Evolutionary conservation across 257 asterid species (phyloP).

Genomic region (Linaria vulgaris): DNA sequence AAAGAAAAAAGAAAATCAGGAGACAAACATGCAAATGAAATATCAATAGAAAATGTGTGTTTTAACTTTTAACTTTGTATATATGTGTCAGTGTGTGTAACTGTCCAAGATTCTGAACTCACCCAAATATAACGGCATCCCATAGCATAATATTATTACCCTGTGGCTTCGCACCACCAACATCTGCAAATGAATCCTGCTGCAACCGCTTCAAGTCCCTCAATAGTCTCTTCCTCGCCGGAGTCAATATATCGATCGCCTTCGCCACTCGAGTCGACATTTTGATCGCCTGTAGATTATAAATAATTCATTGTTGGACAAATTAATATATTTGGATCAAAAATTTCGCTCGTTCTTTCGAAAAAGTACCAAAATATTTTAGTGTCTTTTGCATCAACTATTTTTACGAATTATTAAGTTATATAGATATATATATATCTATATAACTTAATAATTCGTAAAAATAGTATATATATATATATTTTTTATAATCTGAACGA

Average conservation of each 20-base stretch:
- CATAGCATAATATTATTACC: slow-evolving; percentile 80
- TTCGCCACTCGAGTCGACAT: too few relatives aligned
- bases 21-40: slow-evolving; percentile 20
- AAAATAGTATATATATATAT: too few relatives aligned
- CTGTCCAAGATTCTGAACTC: slow-evolving; percentile 21
- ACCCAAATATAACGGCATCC: slow-evolving; percentile 86
- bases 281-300: too few relatives aligned
- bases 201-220: slow-evolving; percentile 83
- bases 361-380: too few relatives aligned
- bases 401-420: too few relatives aligned
- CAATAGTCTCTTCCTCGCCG: slow-evolving; percentile 81
- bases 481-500: too few relatives aligned
- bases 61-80: too few relatives aligned
- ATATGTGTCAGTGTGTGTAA: neutral
- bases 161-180: slow-evolving; percentile 78
- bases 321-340: too few relatives aligned
- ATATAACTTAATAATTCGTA: too few relatives aligned
- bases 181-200: slow-evolving; percentile 82
- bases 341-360: too few relatives aligned
- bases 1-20: neutral
- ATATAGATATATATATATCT: neutral
- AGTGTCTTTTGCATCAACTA: too few relatives aligned
- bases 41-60: neutral
- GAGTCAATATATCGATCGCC: slow-evolving; percentile 63
- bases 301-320: too few relatives aligned